Conservation (phyloP, 176 grass and related monocot species). For the Ampelocalamus luodianensis region DNA sequence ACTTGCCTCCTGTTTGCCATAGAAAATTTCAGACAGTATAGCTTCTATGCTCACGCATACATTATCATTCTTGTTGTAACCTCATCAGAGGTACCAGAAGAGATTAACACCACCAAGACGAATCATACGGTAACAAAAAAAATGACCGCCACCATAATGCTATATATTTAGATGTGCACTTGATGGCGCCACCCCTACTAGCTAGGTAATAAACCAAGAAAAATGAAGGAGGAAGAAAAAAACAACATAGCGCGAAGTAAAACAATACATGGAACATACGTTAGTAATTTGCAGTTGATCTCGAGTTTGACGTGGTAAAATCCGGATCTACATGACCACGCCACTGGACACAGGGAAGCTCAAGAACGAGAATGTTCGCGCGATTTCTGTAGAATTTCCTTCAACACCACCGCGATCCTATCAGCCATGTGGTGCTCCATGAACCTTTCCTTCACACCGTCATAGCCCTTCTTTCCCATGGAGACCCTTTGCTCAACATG, state of each 20-base stretch:
- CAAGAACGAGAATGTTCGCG: constrained; percentile 42
- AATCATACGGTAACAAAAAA: background rate
- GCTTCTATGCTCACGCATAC: background rate
- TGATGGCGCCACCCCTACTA: too few relatives aligned
- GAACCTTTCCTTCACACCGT: constrained; percentile 77
- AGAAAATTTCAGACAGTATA: background rate
- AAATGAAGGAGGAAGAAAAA: background rate
- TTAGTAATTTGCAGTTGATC: too few relatives aligned
- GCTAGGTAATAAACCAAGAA: background rate
- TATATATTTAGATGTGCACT: too few relatives aligned
- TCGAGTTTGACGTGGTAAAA: too few relatives aligned
- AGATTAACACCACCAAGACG: background rate
- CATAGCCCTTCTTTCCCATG: constrained; percentile 77
- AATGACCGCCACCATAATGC: too few relatives aligned
- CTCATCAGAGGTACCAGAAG: background rate
- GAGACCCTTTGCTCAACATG: constrained; percentile 64
- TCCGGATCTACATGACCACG: too few relatives aligned
- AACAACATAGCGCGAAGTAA: background rate
- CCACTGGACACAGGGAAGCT: background rate
- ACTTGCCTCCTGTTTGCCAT: background rate
- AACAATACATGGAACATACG: background rate
- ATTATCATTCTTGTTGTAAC: background rate
- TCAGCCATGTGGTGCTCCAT: constrained; percentile 93
- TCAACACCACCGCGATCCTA: constrained; percentile 70
- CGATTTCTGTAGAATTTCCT: constrained; percentile 58